Conservation (phyloP, 1,139 yeast genomes). For the Kodamaea ohmeri region DNA sequence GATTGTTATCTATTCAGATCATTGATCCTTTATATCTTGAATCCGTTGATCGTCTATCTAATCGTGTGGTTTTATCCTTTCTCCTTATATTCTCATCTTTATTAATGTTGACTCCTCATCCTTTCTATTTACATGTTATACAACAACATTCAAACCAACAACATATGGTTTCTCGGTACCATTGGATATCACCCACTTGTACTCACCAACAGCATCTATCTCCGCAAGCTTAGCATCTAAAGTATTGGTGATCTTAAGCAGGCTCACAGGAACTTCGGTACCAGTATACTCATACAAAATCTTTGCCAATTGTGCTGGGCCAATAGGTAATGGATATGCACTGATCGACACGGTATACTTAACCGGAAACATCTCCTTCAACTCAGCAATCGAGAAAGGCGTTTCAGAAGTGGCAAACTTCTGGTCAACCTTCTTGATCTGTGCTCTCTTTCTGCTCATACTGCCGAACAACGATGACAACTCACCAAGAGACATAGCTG, state of each 20-base stretch:
- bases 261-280: conserved; percentile 25
- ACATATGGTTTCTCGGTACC: conserved; percentile 19
- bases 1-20: neutral
- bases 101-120: neutral
- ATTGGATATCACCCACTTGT: conserved; percentile 27
- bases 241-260: conserved; percentile 20
- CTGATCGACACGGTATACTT: conserved; percentile 20
- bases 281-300: conserved; percentile 33
- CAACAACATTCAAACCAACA: conserved; percentile 5
- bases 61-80: neutral
- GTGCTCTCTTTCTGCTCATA: conserved; percentile 20
- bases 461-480: conserved; percentile 36
- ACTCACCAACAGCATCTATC: conserved; percentile 31
- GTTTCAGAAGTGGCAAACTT: conserved; percentile 17
- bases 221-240: conserved; percentile 18
- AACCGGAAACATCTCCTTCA: conserved; percentile 33
- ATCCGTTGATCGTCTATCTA: neutral
- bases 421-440: conserved; percentile 10
- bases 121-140: neutral
- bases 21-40: neutral
- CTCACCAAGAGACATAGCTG: conserved; percentile 41
- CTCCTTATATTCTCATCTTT: neutral
- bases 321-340: conserved; percentile 25
- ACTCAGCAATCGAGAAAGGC: conserved; percentile 29
- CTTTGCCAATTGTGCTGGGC: conserved; percentile 24